A percentile compares a stretch with the other conserved stretches of the same genome.
Conservation (phyloP, 176 grass and related monocot genomes). For the Coix lacrymajobi region DNA sequence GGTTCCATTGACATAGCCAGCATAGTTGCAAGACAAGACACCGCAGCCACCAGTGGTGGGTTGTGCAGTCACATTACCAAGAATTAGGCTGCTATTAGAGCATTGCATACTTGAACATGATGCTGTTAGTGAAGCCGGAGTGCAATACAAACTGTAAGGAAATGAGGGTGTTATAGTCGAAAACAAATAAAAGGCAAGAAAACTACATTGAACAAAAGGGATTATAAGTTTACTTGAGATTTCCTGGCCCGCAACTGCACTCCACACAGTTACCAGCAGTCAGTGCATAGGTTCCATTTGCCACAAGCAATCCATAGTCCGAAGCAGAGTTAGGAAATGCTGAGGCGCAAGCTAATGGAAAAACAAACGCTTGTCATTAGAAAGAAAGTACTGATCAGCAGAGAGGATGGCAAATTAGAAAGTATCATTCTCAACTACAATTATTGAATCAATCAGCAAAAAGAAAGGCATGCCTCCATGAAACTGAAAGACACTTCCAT, state of each 20-base stretch:
- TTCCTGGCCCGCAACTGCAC: conserved; percentile 85
- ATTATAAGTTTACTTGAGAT: conserved; percentile 65
- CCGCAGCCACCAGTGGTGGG: conserved; percentile 73
- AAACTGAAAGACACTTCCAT: background rate
- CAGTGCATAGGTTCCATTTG: conserved; percentile 82
- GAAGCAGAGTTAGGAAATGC: conserved; percentile 57
- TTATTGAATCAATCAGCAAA: background rate
- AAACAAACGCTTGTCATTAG: conserved; percentile 14
- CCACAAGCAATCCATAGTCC: conserved; percentile 79
- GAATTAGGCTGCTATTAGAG: conserved; percentile 71
- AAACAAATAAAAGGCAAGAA: background rate
- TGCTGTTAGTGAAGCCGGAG: conserved; percentile 51
- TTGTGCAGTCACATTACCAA: conserved; percentile 68
- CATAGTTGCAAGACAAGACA: conserved; percentile 77
- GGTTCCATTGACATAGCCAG: conserved; percentile 71
- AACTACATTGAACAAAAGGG: conserved; percentile 16
- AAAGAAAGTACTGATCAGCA: background rate
- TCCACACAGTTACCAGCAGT: conserved; percentile 84
- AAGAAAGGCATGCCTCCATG: background rate
- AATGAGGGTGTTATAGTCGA: conserved; percentile 11
- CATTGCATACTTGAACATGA: conserved; percentile 94
- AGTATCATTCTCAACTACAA: conserved; percentile 11
- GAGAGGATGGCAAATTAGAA: background rate
- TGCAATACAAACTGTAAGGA: conserved; percentile 74
- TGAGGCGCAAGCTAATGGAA: conserved; percentile 62